Evolutionary conservation across 345 rosid species (phyloP).

Genomic region (Heritiera littoralis): DNA sequence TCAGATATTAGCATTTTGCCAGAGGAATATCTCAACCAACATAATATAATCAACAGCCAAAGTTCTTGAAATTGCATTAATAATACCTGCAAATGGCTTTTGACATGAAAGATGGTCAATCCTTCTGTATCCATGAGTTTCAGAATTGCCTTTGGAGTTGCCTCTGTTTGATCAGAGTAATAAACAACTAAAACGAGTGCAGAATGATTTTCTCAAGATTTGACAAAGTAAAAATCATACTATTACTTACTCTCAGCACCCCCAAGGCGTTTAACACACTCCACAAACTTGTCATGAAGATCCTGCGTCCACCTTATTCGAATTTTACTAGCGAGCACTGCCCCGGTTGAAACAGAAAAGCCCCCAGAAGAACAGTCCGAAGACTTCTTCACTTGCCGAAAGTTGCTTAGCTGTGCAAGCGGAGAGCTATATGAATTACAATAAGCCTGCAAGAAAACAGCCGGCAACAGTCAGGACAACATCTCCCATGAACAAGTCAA

Average conservation of each 20-base stretch:
- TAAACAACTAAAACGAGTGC: conserved; percentile 17
- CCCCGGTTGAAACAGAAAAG: conserved; percentile 20
- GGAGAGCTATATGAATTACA: conserved; percentile 5
- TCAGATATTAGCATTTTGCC: conserved; percentile 3
- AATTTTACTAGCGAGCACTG: conserved; percentile 46
- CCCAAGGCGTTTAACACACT: conserved; percentile 75
- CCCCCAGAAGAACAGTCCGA: not conserved
- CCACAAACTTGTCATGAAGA: conserved; percentile 90
- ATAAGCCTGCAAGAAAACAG: conserved; percentile 2
- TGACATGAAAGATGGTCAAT: conserved; percentile 91
- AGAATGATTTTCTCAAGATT: not conserved
- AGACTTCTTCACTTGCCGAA: not conserved
- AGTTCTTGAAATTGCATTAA: not conserved
- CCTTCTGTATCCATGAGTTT: conserved; percentile 89
- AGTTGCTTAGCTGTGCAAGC: not conserved
- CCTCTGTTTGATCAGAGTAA: conserved; percentile 47
- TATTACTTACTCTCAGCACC: conserved; percentile 40
- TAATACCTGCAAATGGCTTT: conserved; percentile 90
- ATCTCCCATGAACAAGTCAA: conserved; percentile 26
- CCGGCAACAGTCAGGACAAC: conserved; percentile 25
- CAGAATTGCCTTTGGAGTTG: conserved; percentile 89
- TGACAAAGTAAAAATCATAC: not conserved
- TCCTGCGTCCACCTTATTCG: conserved; percentile 93
- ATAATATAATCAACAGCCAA: not conserved
- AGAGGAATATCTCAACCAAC: not conserved